phyloP scores from a whole-genome alignment of 2,329 filamentous ascomycete species.

The Chrysoporthe puriensis region DNA sequence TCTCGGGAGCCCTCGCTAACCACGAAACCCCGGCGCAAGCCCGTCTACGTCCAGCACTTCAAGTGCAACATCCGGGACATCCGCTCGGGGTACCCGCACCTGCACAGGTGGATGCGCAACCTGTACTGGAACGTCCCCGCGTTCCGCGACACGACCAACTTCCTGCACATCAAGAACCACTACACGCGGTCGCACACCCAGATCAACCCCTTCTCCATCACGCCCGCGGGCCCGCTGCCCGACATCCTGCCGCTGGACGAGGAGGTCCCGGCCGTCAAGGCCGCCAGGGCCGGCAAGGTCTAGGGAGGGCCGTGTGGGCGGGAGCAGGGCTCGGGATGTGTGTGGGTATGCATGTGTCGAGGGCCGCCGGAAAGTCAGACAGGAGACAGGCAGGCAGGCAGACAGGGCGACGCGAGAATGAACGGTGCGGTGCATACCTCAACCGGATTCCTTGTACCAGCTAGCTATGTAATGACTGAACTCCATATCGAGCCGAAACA shows the following conservation, averaged over 20 bases:
- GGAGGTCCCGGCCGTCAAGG: constrained; percentile 67
- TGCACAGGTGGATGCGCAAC: constrained; percentile 81
- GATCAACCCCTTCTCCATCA: constrained; percentile 74
- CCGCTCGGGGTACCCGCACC: constrained; percentile 76
- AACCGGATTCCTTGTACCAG: background rate
- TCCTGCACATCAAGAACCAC: constrained; percentile 90
- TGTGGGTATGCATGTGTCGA: background rate
- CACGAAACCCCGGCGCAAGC: constrained; percentile 35
- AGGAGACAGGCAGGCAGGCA: no score
- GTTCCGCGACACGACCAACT: constrained; percentile 83
- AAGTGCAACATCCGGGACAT: constrained; percentile 87
- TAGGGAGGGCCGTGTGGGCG: background rate
- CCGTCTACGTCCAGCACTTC: constrained; percentile 86
- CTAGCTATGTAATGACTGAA: constrained; percentile 5
- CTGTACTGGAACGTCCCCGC: constrained; percentile 83
- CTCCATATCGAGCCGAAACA: background rate
- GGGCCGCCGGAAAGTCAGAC: background rate
- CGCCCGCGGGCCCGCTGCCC: constrained; percentile 82
- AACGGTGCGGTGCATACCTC: background rate
- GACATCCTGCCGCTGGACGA: constrained; percentile 78
- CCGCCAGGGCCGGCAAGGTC: constrained; percentile 18
- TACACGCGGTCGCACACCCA: constrained; percentile 65
- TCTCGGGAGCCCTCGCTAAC: background rate
- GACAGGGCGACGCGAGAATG: background rate
- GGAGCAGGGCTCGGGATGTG: background rate